A percentile compares a stretch with the other conserved stretches of the same genome.
Evolutionary conservation across 306 rosid genomes (phyloP).

Genomic region (Fragaria iinumae): DNA sequence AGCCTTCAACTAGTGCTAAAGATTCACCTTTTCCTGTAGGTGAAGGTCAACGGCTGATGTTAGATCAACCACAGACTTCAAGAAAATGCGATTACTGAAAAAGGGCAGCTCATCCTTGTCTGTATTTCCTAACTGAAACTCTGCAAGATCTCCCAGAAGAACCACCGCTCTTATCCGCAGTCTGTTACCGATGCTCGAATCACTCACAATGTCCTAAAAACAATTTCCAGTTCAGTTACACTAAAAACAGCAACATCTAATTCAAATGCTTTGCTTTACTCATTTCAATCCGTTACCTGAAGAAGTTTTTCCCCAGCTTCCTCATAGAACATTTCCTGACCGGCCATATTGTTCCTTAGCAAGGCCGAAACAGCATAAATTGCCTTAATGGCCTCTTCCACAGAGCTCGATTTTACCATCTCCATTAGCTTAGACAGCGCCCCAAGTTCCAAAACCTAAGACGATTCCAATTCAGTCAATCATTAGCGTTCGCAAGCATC

Average conservation of each 20-base stretch:
- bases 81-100: conserved; percentile 49
- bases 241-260: conserved; percentile 3
- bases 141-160: conserved; percentile 69
- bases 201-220: conserved; percentile 61
- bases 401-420: conserved; percentile 61
- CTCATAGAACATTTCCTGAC: conserved; percentile 62
- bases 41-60: conserved; percentile 67
- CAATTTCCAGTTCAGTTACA: conserved; percentile 3
- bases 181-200: conserved; percentile 57
- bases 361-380: conserved; percentile 84
- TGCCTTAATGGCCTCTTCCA: conserved; percentile 83
- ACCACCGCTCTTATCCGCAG: conserved; percentile 68
- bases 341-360: conserved; percentile 53
- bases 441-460: conserved; percentile 69
- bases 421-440: conserved; percentile 57
- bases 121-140: conserved; percentile 48
- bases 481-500: not conserved
- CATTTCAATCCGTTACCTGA: conserved; percentile 49
- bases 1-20: not conserved
- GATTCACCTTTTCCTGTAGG: conserved; percentile 77
- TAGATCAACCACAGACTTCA: conserved; percentile 81
- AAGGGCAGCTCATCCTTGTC: conserved; percentile 44
- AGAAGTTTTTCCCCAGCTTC: conserved; percentile 63
- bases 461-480: not conserved
- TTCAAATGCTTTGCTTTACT: not conserved